Evolutionary conservation across 345 rosid genomes (phyloP), one percentile per base, ranked within the genome.

Genomic region (Turnera subulata): DNA sequence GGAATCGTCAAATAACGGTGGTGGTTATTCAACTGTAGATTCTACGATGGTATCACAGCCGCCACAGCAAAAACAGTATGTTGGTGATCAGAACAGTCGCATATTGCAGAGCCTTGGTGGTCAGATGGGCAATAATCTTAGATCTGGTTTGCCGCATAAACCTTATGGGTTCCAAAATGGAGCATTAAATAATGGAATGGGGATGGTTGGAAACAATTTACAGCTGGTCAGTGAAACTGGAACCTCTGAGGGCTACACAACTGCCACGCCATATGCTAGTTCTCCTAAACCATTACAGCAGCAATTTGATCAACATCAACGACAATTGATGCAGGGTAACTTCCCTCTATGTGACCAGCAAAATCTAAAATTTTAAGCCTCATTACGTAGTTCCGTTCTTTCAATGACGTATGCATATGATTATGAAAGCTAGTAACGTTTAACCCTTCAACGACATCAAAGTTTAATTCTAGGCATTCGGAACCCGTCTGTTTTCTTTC

Each of bases 131-230:
- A 72, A 73, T 65, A 82, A 76, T 47, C 63, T 76, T 58, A 77
- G 91, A 73, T 72, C 91, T 52, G 74, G 84, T 44, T 49, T 93
- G 80, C 99, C 75, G 72, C 88, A 77, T 66, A 89, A 84, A 66
- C 49, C 83, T 46, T 77, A 78, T 76, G 85, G 82, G 29, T 79
- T 85, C 61, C 53, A 85, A 49, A 85, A 79, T 67, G 91, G 82
- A 59, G 70, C 83, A 58, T 57, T 78, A 59, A 82, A 80, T 74
- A 78, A 82, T 65, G 82, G 80, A 51, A 58, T 80, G 68, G 94
- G 90, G 61, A 72, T 76, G 83, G 76, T 77, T 32, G 83, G 76
- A 43, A 82, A 73, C 70, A 77, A 66, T 65, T 49, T 76, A 50
- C 88, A 71, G 58, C 74, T 77, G 64, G 65, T 69, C 15, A 80